These are phyloP conservation scores for Selaginella tamariscina DNA, from an alignment of 75 land plant species.

Conservation along the genomic window DNA sequence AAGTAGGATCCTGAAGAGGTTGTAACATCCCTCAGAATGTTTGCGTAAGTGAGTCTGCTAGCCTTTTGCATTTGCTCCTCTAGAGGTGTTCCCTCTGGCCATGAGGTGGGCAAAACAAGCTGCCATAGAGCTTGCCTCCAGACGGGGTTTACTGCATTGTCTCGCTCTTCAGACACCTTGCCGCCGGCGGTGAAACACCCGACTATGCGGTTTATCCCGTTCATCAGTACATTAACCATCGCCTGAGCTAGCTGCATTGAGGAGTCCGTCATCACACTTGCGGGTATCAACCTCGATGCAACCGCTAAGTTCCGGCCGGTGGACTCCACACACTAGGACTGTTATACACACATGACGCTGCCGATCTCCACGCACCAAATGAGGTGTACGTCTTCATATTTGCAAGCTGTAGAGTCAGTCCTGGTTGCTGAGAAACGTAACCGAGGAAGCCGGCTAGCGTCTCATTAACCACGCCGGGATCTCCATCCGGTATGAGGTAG, in stretches of 20 bases:
- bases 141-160: constrained; percentile 26
- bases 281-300: neutral
- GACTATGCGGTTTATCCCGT: neutral
- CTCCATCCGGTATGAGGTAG: neutral
- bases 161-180: constrained; percentile 4
- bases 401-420: neutral
- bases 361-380: neutral
- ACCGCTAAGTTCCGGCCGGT: neutral
- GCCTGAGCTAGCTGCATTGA: neutral
- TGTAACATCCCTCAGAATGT: neutral
- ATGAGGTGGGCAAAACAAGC: constrained; percentile 3
- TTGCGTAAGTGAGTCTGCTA: neutral
- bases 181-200: neutral
- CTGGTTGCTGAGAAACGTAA: neutral
- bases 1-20: constrained; percentile 25
- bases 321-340: neutral
- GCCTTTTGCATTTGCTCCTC: neutral
- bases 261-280: neutral
- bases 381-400: neutral
- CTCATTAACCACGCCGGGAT: neutral
- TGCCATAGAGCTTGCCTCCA: constrained; percentile 30
- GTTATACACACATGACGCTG: neutral
- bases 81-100: neutral
- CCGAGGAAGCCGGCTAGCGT: neutral
- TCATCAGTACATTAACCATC: neutral